phyloP scores from a whole-genome alignment of 1,139 yeast species.

The Pichia inconspicua region DNA sequence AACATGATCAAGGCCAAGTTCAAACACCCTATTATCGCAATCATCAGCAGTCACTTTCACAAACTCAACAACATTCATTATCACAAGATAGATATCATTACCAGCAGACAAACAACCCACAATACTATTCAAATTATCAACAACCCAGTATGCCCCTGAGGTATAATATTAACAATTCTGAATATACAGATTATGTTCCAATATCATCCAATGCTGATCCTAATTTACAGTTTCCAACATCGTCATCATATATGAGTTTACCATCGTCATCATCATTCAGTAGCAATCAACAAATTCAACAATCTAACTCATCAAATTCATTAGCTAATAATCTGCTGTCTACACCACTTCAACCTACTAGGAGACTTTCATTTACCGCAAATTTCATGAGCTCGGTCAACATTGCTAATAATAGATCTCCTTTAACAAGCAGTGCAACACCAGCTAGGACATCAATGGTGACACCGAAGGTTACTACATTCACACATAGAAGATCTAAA shows the following conservation, averaged over 20 bases:
- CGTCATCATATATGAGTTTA: constrained; percentile 30
- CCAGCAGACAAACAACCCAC: not conserved
- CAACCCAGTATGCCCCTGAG: too few species aligned
- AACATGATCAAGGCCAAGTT: not conserved
- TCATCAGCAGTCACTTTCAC: not conserved
- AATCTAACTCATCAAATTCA: constrained; percentile 24
- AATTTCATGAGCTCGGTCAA: not conserved
- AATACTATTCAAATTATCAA: not conserved
- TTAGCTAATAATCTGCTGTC: constrained; percentile 16
- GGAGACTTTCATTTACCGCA: constrained; percentile 7
- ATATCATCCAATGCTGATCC: constrained; percentile 19
- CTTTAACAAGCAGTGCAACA: constrained; percentile 25
- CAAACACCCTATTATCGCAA: not conserved
- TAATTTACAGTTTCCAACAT: constrained; percentile 25
- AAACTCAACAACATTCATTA: constrained; percentile 7
- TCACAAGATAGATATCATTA: not conserved
- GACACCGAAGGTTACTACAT: constrained; percentile 17
- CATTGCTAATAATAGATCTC: constrained; percentile 4
- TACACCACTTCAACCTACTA: constrained; percentile 18
- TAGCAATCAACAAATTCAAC: constrained; percentile 7
- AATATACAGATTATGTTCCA: constrained; percentile 22
- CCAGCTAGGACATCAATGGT: constrained; percentile 17
- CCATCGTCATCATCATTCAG: constrained; percentile 37
- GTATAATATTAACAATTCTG: constrained; percentile 8
- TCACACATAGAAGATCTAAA: constrained; percentile 32